Conservation (phyloP, 345 rosid genomes). For the Populus nigra region DNA sequence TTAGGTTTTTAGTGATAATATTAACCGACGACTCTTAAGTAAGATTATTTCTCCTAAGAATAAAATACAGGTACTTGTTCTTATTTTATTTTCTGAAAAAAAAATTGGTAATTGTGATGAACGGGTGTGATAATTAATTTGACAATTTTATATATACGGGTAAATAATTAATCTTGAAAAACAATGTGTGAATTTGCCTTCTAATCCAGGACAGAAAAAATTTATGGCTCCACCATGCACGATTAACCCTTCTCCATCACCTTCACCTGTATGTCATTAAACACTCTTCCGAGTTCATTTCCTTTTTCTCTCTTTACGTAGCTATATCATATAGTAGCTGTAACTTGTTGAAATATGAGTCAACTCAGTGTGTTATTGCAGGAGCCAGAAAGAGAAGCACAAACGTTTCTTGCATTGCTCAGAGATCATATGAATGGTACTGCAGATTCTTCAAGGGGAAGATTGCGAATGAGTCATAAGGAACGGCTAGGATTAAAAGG, state of each 20-base stretch:
- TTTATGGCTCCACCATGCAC: slow-evolving; percentile 2
- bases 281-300: neutral
- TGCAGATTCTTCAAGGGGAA: slow-evolving; percentile 30
- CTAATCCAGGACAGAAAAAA: too few species aligned
- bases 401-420: slow-evolving; percentile 51
- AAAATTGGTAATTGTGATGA: too few species aligned
- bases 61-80: rapidly evolving
- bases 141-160: too few species aligned
- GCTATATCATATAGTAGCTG: neutral
- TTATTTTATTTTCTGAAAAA: too few species aligned
- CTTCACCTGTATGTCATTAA: neutral
- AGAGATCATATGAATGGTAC: slow-evolving; percentile 51
- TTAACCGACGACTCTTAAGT: too few species aligned
- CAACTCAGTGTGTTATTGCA: slow-evolving; percentile 46
- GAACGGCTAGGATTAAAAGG: slow-evolving; percentile 65
- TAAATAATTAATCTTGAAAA: too few species aligned
- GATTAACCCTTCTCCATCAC: neutral
- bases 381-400: slow-evolving; percentile 33
- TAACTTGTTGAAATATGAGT: slow-evolving; percentile 40
- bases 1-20: too few species aligned
- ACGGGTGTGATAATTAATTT: too few species aligned
- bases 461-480: slow-evolving; percentile 34
- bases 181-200: too few species aligned
- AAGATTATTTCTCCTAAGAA: too few species aligned
- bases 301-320: neutral